These are phyloP conservation scores for Fusarium metavorans DNA, from an alignment of 2,329 filamentous ascomycete species.

Conservation along the genomic window DNA sequence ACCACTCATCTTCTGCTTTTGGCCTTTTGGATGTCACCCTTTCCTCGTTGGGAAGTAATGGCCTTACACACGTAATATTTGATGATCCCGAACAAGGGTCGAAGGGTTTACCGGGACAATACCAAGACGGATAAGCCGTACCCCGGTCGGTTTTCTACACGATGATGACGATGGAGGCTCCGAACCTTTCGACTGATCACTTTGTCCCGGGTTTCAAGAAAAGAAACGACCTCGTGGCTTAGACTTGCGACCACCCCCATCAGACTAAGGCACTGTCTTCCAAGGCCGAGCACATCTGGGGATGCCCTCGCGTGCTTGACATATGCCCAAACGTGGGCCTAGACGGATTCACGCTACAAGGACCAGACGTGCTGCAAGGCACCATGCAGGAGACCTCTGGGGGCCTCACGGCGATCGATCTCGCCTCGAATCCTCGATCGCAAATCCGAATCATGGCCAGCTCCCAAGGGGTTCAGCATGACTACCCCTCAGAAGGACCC, in stretches of 20 bases:
- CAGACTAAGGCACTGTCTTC: background rate
- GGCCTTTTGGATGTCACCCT: slow-evolving; percentile 29
- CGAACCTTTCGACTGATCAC: slow-evolving; percentile 32
- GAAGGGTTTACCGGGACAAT: background rate
- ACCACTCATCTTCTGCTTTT: background rate
- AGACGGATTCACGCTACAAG: slow-evolving; percentile 22
- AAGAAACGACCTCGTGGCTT: slow-evolving; percentile 34
- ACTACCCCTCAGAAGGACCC: slow-evolving; percentile 31
- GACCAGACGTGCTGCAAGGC: slow-evolving; percentile 42
- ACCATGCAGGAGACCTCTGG: slow-evolving; percentile 37
- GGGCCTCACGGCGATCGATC: slow-evolving; percentile 45
- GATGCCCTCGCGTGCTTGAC: slow-evolving; percentile 32
- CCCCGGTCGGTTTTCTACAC: background rate
- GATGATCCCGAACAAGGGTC: slow-evolving; percentile 12
- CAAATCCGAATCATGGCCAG: slow-evolving; percentile 45
- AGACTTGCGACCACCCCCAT: slow-evolving; percentile 36
- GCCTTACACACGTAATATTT: slow-evolving; percentile 32
- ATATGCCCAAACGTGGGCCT: slow-evolving; percentile 34
- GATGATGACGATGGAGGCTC: slow-evolving; percentile 24
- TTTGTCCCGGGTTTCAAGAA: slow-evolving; percentile 27
- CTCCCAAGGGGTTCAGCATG: slow-evolving; percentile 39
- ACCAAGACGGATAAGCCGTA: slow-evolving; percentile 4
- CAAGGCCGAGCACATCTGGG: background rate
- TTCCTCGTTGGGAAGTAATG: slow-evolving; percentile 7
- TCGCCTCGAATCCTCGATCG: slow-evolving; percentile 42